These are phyloP conservation scores for Yamadazyma triangularis DNA, from an alignment of 1,139 yeast genomes.

Conservation along the genomic window DNA sequence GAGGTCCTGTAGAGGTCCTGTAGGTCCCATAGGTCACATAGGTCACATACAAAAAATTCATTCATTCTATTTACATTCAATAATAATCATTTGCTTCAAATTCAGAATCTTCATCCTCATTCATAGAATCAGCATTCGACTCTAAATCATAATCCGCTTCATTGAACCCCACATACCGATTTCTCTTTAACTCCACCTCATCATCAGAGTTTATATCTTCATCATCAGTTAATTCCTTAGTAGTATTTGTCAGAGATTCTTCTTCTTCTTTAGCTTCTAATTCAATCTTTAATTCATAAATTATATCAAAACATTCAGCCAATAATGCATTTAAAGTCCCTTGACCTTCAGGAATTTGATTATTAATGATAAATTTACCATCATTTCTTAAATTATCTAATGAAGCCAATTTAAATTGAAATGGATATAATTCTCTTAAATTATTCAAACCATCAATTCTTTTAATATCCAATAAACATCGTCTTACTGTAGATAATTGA, in stretches of 20 bases:
- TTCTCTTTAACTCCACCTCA: constrained; percentile 44
- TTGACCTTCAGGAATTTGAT: constrained; percentile 93
- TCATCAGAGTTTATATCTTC: constrained; percentile 31
- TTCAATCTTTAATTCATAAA: constrained; percentile 86
- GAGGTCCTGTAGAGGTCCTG: no score
- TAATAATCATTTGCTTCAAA: constrained; percentile 46
- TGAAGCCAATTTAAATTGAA: constrained; percentile 88
- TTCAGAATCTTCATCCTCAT: constrained; percentile 22
- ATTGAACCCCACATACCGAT: constrained; percentile 39
- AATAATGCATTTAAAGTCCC: constrained; percentile 85
- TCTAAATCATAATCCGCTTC: constrained; percentile 47
- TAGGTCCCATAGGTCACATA: no score
- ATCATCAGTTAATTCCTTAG: constrained; percentile 17
- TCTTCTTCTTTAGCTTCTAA: constrained; percentile 64
- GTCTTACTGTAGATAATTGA: constrained; percentile 83
- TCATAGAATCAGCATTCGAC: constrained; percentile 33
- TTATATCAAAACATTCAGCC: constrained; percentile 91
- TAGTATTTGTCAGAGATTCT: constrained; percentile 12
- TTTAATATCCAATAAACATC: constrained; percentile 84
- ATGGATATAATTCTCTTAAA: constrained; percentile 87
- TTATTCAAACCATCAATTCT: constrained; percentile 88
- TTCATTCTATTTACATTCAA: no score
- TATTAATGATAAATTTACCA: constrained; percentile 86
- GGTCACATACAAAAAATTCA: no score
- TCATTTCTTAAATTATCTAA: constrained; percentile 81